Percentiles rank a stretch among this genome's conserved stretches.
Evolutionary conservation across 1,139 yeast species (phyloP).

Genomic region (Pichia sp.): DNA sequence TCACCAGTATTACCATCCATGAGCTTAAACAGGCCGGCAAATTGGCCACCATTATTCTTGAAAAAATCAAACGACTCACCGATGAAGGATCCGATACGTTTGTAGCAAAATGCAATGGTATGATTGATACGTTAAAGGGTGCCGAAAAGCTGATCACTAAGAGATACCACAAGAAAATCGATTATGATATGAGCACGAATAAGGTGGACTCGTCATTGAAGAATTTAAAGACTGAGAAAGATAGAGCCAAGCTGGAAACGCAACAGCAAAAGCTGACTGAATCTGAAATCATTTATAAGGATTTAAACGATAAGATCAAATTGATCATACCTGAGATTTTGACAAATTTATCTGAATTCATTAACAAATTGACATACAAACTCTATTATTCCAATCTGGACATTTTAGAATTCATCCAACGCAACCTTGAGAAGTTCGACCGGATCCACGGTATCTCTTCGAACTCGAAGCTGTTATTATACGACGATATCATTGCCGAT

Average conservation of each 20-base stretch:
- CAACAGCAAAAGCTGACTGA: slow-evolving; percentile 36
- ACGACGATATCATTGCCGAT: slow-evolving; percentile 23
- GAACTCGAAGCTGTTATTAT: slow-evolving; percentile 19
- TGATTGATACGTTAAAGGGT: slow-evolving; percentile 40
- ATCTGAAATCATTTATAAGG: slow-evolving; percentile 35
- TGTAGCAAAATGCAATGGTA: slow-evolving; percentile 37
- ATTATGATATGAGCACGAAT: slow-evolving; percentile 39
- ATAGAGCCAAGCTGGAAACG: slow-evolving; percentile 35
- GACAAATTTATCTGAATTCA: slow-evolving; percentile 47
- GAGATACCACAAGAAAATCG: slow-evolving; percentile 43
- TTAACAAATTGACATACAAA: slow-evolving; percentile 40
- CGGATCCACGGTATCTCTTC: slow-evolving; percentile 40
- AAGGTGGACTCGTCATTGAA: slow-evolving; percentile 41
- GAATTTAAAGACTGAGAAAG: slow-evolving; percentile 41
- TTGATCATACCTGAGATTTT: slow-evolving; percentile 46
- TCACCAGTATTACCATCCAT: slow-evolving; percentile 28
- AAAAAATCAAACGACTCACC: slow-evolving; percentile 30
- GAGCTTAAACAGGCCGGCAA: slow-evolving; percentile 31
- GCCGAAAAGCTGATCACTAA: slow-evolving; percentile 43
- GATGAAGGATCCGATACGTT: slow-evolving; percentile 39
- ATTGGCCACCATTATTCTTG: slow-evolving; percentile 35
- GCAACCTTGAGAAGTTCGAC: slow-evolving; percentile 36
- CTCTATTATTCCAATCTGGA: slow-evolving; percentile 35
- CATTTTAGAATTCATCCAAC: slow-evolving; percentile 34
- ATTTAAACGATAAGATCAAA: slow-evolving; percentile 41